Evolutionary conservation across 352 stramenopile species (phyloP).

Genomic region (Phytophthora ramorum): DNA sequence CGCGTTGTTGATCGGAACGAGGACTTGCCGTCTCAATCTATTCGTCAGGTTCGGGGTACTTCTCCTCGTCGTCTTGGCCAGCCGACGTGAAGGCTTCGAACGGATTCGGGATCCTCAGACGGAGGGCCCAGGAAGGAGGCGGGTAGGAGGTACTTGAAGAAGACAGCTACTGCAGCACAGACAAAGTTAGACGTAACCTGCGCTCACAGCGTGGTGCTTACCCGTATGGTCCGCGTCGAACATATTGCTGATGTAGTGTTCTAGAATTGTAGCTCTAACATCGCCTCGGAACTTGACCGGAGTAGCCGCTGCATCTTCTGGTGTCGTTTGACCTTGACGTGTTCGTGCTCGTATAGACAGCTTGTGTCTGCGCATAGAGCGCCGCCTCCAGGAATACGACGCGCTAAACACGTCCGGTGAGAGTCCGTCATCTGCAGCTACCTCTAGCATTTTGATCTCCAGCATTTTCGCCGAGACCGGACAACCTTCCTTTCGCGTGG

Average conservation of each 20-base stretch:
- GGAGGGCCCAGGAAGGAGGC: neutral
- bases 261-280: neutral
- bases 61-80: neutral
- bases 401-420: neutral
- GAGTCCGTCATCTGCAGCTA: conserved; percentile 11
- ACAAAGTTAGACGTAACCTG: neutral
- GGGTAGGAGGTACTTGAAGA: neutral
- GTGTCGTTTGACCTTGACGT: neutral
- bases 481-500: conserved; percentile 6
- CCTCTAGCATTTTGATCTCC: conserved; percentile 1
- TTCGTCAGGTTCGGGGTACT: conserved; percentile 9
- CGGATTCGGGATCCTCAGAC: conserved; percentile 3
- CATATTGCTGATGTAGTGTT: neutral
- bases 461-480: conserved; percentile 5
- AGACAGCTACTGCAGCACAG: neutral
- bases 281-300: neutral
- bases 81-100: conserved; percentile 6
- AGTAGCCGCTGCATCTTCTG: neutral
- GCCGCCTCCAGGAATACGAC: conserved; percentile 6
- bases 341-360: conserved; percentile 3
- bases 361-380: conserved; percentile 9
- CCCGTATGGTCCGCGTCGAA: neutral
- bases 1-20: neutral
- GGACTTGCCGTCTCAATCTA: neutral
- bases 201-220: neutral